A percentile compares a stretch with the other conserved stretches of the same genome.
Evolutionary conservation across 169 alveolate species (phyloP).

Genomic region (Eimeria necatrix): DNA sequence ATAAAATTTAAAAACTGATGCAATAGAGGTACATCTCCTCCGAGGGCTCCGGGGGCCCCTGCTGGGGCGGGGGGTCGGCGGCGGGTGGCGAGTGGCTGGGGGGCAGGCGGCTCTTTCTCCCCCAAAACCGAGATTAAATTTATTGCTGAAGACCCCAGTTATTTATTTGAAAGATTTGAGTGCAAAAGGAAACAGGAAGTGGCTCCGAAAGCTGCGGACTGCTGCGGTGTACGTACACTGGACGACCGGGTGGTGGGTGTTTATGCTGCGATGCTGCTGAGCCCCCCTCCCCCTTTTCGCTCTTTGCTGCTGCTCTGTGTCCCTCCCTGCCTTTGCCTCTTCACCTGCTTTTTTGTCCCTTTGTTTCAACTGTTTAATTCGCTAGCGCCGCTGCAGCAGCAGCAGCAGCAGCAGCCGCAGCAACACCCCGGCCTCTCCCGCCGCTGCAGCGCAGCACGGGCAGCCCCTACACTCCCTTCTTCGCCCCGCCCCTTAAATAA

Average conservation of each 20-base stretch:
- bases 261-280: not conserved
- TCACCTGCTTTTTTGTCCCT: not conserved
- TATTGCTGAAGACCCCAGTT: not conserved
- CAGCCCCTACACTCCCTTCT: not conserved
- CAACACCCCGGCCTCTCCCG: not conserved
- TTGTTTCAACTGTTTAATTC: conserved; percentile 17
- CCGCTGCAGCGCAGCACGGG: not conserved
- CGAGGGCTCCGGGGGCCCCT: not conserved
- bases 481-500: not conserved
- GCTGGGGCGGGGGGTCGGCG: not conserved
- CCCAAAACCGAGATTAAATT: not conserved
- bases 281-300: not conserved
- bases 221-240: too few relatives aligned
- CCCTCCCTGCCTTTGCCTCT: not conserved
- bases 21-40: too few relatives aligned
- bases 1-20: not conserved
- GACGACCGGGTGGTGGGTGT: not conserved
- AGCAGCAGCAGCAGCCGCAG: conserved; percentile 11
- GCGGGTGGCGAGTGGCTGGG: not conserved
- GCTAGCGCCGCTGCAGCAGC: conserved; percentile 23
- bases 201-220: not conserved
- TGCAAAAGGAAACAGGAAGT: not conserved
- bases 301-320: not conserved
- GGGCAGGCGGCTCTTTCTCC: not conserved
- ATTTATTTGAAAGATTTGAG: not conserved